Percentiles rank a stretch among this genome's conserved stretches.
These are phyloP conservation scores for Mortierella sp. DNA, from an alignment of 371 early-diverging fungal species.

Conservation along the genomic window DNA sequence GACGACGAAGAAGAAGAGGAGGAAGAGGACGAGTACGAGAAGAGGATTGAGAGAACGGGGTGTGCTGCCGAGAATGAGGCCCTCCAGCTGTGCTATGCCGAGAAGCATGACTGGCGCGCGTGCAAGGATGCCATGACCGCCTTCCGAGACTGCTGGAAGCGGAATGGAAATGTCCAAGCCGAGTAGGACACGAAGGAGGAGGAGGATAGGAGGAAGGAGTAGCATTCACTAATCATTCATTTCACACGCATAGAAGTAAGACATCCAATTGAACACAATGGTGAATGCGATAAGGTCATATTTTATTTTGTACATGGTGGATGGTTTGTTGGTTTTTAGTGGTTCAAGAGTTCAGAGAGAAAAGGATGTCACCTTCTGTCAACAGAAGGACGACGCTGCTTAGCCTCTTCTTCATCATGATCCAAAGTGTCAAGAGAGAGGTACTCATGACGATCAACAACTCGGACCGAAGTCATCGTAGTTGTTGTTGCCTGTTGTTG, in stretches of 20 bases:
- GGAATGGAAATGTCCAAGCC: constrained; percentile 58
- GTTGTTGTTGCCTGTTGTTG: neutral
- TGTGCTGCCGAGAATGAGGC: constrained; percentile 81
- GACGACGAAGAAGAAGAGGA: constrained; percentile 55
- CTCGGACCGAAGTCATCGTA: constrained; percentile 22
- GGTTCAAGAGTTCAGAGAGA: neutral
- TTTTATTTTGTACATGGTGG: neutral
- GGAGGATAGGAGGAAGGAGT: neutral
- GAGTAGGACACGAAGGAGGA: constrained; percentile 1
- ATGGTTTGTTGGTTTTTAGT: neutral
- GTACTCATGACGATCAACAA: constrained; percentile 39
- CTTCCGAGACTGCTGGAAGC: constrained; percentile 80
- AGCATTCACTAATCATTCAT: too few relatives aligned
- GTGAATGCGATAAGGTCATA: neutral
- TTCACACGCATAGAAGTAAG: too few relatives aligned
- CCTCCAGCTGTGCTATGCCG: constrained; percentile 81
- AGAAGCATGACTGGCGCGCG: constrained; percentile 83
- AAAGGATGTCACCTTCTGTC: constrained; percentile 5
- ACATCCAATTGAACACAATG: neutral
- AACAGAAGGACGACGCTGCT: neutral
- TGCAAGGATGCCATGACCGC: constrained; percentile 80
- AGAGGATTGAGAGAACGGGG: constrained; percentile 75
- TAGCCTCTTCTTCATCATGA: constrained; percentile 8
- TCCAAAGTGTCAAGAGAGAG: constrained; percentile 28
- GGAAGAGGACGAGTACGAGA: constrained; percentile 77